A percentile compares a stretch with the other conserved stretches of the same genome.
Evolutionary conservation across 2,329 filamentous ascomycete genomes (phyloP).

Genomic region (Ophiostoma quercus): DNA sequence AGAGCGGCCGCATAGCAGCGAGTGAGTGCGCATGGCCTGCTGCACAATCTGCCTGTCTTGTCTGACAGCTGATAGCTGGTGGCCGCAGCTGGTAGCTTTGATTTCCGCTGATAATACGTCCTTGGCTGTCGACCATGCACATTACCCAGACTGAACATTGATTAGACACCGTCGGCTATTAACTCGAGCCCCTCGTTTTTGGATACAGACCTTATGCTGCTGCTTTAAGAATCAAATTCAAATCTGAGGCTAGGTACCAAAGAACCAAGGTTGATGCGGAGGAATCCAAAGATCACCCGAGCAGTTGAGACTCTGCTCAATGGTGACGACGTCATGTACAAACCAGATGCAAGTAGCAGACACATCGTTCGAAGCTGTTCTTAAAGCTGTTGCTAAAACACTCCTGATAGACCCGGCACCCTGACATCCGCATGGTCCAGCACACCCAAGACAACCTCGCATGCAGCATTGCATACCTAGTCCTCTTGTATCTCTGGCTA

Average conservation of each 20-base stretch:
- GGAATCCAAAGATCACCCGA: neutral
- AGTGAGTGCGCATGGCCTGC: neutral
- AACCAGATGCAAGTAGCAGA: neutral
- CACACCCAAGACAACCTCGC: neutral
- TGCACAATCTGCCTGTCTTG: neutral
- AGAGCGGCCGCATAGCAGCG: no score
- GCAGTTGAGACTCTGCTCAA: neutral
- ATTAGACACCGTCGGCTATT: neutral
- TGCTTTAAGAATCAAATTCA: no score
- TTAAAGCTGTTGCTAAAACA: no score
- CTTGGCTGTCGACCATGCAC: neutral
- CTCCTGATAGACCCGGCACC: neutral
- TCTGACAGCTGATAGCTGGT: neutral
- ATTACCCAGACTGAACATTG: neutral
- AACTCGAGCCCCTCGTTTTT: neutral
- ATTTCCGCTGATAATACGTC: neutral
- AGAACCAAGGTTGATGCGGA: neutral
- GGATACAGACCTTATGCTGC: no score
- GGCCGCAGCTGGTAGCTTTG: neutral
- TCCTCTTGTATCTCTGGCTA: neutral
- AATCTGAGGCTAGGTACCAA: no score
- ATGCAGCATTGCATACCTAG: neutral
- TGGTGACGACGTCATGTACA: neutral
- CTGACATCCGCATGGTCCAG: neutral
- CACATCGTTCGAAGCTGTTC: neutral